Base-by-base conservation (phyloP, 148 eudicot genomes). In the Dysphania ambrosioides region DNA sequence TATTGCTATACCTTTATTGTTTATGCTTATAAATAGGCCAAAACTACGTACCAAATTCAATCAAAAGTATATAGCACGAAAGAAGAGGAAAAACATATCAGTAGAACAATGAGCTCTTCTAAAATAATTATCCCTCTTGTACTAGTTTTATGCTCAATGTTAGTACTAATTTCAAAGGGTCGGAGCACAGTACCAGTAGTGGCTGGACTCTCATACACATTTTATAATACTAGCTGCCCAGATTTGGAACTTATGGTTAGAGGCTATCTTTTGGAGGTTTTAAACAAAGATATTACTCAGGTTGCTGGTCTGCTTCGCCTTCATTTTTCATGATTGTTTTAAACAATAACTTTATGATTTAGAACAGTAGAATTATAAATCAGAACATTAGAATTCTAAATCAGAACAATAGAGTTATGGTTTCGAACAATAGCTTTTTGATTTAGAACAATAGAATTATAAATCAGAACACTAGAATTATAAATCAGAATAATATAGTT, bases 131-230 rank as follows among this genome's bases (percentile, higher is more conserved):
- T 47, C 18, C 18, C 53, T 13, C 53, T 47, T 47, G 16, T 4
- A 2, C 18, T 47, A 47, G 53, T 47, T 16, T 47, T 47, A 21
- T 47, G 16, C 16, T 47, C 53, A 4, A 13, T 47, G 5, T 3
- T 47, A 2, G 53, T 47, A 47, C 19, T 18, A 47, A 47, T 47
- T 13, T 15, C 19, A 13, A 47, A 47, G 19, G 53, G 53, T 47
- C 53, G 16, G 18, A 47, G 19, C 19, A 47, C 53, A 47, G 5
- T 47, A 47, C 79, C 82, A 2, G 23, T 81, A 9, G 83, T 27
- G 19, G 58, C 71, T 32, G 89, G 89, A 29, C 68, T 86, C 10
- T 79, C 83, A 8, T 86, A 81, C 79, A 38, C 68, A 40, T 81
- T 76, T 56, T 82, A 83, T n/a, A 51, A 70, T 19, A 62, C 66